These are phyloP conservation scores for Suillus variegatus DNA, from an alignment of 768 basidiomycete species.

Conservation along the genomic window DNA sequence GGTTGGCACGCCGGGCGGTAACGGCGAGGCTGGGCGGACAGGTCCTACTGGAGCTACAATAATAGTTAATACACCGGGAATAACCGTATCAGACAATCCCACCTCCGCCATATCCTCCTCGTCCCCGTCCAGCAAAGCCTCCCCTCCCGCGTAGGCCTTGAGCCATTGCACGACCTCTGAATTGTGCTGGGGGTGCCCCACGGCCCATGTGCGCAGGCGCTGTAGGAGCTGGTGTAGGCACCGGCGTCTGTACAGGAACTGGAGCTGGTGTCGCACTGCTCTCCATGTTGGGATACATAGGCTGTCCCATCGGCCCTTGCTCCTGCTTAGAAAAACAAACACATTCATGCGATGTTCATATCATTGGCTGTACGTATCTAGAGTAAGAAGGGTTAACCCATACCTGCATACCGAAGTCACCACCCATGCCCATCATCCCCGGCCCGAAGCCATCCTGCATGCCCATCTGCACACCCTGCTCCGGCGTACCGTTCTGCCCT, in stretches of 20 bases:
- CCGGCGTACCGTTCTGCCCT: slow-evolving; percentile 39
- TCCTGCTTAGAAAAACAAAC: slow-evolving; percentile 44
- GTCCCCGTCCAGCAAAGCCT: slow-evolving; percentile 40
- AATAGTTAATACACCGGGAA: background rate
- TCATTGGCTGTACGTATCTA: slow-evolving; percentile 39
- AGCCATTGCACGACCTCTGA: slow-evolving; percentile 45
- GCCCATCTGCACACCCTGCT: slow-evolving; percentile 40
- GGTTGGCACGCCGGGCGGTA: slow-evolving; percentile 85
- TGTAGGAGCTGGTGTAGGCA: slow-evolving; percentile 29
- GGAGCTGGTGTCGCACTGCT: slow-evolving; percentile 49
- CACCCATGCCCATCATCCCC: slow-evolving; percentile 69
- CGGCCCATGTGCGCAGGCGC: slow-evolving; percentile 31
- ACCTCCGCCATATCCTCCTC: slow-evolving; percentile 43
- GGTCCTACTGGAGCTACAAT: slow-evolving; percentile 47
- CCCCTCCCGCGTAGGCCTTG: slow-evolving; percentile 47
- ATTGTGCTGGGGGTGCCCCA: slow-evolving; percentile 38
- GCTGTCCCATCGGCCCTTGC: slow-evolving; percentile 61
- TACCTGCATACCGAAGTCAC: slow-evolving; percentile 78
- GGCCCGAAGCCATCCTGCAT: slow-evolving; percentile 46
- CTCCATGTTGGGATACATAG: slow-evolving; percentile 71
- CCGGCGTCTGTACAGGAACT: slow-evolving; percentile 37
- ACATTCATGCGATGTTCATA: slow-evolving; percentile 30
- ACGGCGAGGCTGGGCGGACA: slow-evolving; percentile 78
- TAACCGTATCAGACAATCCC: slow-evolving; percentile 18
- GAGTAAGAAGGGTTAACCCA: slow-evolving; percentile 33